Percentiles rank a stretch among this genome's conserved stretches.
Evolutionary conservation across 169 alveolate genomes (phyloP).

Genomic region (Plasmodium adleri): DNA sequence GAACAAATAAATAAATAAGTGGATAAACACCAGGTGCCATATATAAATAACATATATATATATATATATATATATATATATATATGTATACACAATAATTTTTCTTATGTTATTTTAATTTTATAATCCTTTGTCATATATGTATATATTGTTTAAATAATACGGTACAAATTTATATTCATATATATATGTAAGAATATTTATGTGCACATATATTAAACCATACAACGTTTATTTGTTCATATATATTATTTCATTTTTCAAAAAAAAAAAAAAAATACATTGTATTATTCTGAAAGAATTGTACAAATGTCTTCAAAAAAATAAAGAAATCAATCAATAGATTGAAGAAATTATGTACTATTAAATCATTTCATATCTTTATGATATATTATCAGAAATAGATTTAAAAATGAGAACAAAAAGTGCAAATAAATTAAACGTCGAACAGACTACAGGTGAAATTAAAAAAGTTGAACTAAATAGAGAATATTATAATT

Average conservation of each 20-base stretch:
- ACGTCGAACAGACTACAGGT: conserved; percentile 6
- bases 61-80: no score
- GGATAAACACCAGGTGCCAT: no score
- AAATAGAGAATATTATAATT: conserved; percentile 49
- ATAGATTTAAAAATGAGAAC: conserved; percentile 18
- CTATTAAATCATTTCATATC: no score
- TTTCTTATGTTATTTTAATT: no score
- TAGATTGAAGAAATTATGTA: not conserved
- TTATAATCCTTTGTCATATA: no score
- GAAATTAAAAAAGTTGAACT: conserved; percentile 43
- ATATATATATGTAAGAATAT: conserved; percentile 1
- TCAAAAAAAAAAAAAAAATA: no score
- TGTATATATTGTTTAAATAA: not conserved
- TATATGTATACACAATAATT: no score
- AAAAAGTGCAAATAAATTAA: not conserved
- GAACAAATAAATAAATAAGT: no score
- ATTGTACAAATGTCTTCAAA: not conserved
- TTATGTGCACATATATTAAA: not conserved
- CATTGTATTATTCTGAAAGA: no score
- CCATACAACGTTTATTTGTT: not conserved
- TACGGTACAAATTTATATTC: conserved; percentile 7
- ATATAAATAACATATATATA: no score
- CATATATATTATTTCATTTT: not conserved
- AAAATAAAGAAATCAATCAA: not conserved
- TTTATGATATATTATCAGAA: no score